phyloP scores from a whole-genome alignment of 1,284 basidiomycete species.

The Thecaphora thlaspeos region DNA sequence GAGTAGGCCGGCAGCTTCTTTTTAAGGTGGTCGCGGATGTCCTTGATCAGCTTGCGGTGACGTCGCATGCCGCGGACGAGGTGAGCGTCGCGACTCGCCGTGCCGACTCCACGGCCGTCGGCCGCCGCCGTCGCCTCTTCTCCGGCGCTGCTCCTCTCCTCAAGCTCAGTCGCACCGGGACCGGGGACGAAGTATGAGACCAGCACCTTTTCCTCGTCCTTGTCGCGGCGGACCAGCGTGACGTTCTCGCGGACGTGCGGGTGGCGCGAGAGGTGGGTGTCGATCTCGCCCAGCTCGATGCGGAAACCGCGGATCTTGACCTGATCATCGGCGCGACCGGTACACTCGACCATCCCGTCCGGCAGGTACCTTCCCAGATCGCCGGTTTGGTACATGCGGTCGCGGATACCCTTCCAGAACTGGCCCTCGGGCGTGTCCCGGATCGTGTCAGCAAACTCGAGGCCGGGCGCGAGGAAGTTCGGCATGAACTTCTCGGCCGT shows the following conservation, averaged over 20 bases:
- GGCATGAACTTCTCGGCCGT: conserved; percentile 66
- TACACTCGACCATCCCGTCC: conserved; percentile 92
- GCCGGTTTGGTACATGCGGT: conserved; percentile 96
- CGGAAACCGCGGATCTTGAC: conserved; percentile 99
- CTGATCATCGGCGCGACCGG: conserved; percentile 95
- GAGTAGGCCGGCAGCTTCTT: conserved; percentile 81
- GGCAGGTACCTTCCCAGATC: conserved; percentile 94
- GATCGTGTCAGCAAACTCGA: conserved; percentile 47
- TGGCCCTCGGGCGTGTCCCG: conserved; percentile 44
- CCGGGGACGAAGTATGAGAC: conserved; percentile 98
- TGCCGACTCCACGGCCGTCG: conserved; percentile 13
- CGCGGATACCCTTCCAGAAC: conserved; percentile 91
- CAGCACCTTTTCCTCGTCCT: conserved; percentile 98
- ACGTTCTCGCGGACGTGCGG: conserved; percentile 93
- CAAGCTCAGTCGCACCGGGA: conserved; percentile 67
- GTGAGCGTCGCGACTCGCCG: conserved; percentile 30
- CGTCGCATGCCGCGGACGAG: conserved; percentile 50
- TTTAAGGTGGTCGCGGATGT: conserved; percentile 88
- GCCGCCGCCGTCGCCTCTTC: conserved; percentile 26
- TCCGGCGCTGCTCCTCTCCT: conserved; percentile 64
- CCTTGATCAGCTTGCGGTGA: conserved; percentile 75
- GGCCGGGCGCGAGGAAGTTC: conserved; percentile 54
- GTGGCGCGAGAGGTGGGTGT: conserved; percentile 91
- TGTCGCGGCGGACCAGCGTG: conserved; percentile 92
- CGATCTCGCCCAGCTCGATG: conserved; percentile 97